Conservation (phyloP, 768 basidiomycete species). For the Dictyophora rubrovolvata region DNA sequence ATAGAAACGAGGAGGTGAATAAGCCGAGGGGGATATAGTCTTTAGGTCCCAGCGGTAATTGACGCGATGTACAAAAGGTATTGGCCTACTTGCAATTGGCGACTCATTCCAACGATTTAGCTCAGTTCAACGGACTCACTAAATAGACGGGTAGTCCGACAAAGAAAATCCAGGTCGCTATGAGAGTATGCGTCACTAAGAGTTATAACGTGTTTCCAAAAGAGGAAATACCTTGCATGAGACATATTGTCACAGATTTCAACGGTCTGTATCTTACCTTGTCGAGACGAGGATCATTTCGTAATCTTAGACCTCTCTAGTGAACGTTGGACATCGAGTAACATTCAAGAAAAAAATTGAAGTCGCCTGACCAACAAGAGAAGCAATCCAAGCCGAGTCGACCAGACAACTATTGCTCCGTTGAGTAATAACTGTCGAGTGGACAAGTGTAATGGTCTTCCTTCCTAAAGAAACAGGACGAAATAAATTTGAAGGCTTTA, state of each 20-base stretch:
- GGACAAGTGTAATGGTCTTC: constrained; percentile 24
- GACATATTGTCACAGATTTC: constrained; percentile 50
- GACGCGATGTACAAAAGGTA: constrained; percentile 35
- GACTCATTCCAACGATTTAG: not conserved
- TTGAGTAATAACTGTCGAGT: constrained; percentile 51
- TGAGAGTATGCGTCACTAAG: constrained; percentile 14
- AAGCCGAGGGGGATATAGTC: constrained; percentile 48
- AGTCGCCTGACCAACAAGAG: constrained; percentile 34
- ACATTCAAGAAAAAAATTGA: no score
- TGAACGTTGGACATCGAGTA: no score
- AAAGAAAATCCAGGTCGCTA: constrained; percentile 56
- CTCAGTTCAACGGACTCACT: constrained; percentile 18
- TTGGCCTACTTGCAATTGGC: constrained; percentile 29
- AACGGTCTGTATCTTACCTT: constrained; percentile 38
- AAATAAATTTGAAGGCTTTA: no score
- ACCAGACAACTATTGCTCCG: constrained; percentile 51
- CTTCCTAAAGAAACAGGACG: not conserved
- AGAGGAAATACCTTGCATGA: constrained; percentile 37
- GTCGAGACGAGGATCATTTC: constrained; percentile 59
- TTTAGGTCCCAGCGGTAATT: constrained; percentile 40
- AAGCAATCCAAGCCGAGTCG: constrained; percentile 50
- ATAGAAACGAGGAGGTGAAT: constrained; percentile 45
- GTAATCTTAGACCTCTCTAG: constrained; percentile 39
- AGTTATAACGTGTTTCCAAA: constrained; percentile 2
- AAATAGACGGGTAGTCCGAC: constrained; percentile 64